Evolutionary conservation across 257 asterid genomes (phyloP), one percentile per base, ranked within the genome.

Genomic region (Coffea eugenioides): DNA sequence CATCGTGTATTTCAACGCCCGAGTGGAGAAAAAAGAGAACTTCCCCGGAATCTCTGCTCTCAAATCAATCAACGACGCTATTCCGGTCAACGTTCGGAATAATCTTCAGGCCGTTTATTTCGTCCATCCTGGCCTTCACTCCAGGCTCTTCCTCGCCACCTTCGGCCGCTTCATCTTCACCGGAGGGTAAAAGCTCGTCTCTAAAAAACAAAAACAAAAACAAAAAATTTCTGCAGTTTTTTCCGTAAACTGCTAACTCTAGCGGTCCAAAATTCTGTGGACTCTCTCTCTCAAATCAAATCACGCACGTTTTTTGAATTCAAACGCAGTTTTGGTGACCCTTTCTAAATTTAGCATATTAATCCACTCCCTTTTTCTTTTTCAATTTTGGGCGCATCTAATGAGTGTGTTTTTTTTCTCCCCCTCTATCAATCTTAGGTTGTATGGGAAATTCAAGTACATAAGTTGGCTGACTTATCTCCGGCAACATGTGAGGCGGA

Each of bases 131-230:
- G 94, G 97, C 2, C 79, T 95, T 70, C 98, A 92, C 61, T 86
- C 97, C 11, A 90, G 99, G 77, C 94, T 95, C 72, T 92, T 89
- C 83, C 91, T 95, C 46, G 99, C 98, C 80, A 91, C 97, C 56
- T 82, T 93, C 21, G 98, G 98, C 75, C 97, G 97, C 20, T 61
- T 95, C 65, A 71, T 93, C 79, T 93, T 93, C 76, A 80, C 81
- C 79, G 89, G 88, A 81, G 89, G 91, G 95, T 92, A 87, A 87
- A 16, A 18, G 4, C 62, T 54, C 68, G 1, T 2, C 25, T 45
- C 66, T 18, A 0, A 31, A 31, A 31, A 31, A 31, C 34, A 31
- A 31, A 31, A 31, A 31, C 31, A 31, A 31, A 31, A 27, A 27
- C 18, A 36, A n/a, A 11, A n/a, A 9, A 13, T n/a, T 20, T 61